Base-by-base conservation (phyloP, 2,329 filamentous ascomycete species). In the Proliferodiscus dingleyae region DNA sequence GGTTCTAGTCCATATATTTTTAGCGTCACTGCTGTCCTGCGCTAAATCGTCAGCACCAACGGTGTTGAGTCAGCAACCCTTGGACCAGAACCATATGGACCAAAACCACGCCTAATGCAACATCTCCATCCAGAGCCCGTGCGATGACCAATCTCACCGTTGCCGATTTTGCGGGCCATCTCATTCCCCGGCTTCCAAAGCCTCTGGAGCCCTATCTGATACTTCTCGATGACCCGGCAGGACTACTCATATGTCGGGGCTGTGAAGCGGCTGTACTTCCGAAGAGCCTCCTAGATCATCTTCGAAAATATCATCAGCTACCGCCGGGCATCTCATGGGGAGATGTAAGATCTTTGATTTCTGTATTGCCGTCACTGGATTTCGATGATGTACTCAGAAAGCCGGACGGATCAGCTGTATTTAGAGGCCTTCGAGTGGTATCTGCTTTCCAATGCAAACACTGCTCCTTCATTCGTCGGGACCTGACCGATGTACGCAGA, bases 401-500 rank as follows among this genome's bases (percentile, higher is more conserved):
- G 4, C 33, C 28, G 3, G 43, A 53, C 24, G 50, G 37, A 10
- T 48, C 41, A 10, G 33, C 37, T 32, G 41, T 48, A 2, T 15
- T 53, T 29, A n/a, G 38, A 22, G 46, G 10, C 5, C 37, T 55
- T 22, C 41, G 44, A 8, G 42, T 51, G 16, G 50, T 55, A 26
- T 26, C 42, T 15, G 50, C 48, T 23, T 53, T 49, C 28, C 48
- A 51, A 13, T 55, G 53, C 48, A 55, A 40, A 28, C 37, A 51
- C 6, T 55, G 53, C 32, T 15, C 26, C 19, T 52, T 50, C 22
- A 55, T 53, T 24, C 44, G 51, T 9, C 38, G 37, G 34, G 51
- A 53, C 49, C 10, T 55, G 8, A 53, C 53, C 5, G 51, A 55
- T 47, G 46, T 55, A 24, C 37, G 53, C 16, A 53, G 50, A 40